phyloP scores from a whole-genome alignment of 805 yeast species.

The Myxozyma mucilagina region DNA sequence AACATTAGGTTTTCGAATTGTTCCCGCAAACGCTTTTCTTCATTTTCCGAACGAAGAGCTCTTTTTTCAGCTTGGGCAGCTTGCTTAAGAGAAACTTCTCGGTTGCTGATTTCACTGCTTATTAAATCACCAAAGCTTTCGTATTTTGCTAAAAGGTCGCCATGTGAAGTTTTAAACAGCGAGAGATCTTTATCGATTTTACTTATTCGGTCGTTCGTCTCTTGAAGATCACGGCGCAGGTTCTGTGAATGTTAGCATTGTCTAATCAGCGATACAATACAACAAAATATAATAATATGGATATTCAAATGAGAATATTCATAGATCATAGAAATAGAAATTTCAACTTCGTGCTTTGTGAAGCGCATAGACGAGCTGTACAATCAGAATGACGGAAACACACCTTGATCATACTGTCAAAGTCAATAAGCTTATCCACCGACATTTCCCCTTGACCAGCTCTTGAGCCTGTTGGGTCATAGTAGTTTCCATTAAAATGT shows the following conservation, averaged over 20 bases:
- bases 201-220: conserved; percentile 10
- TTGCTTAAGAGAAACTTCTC: conserved; percentile 29
- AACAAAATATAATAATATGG: not conserved
- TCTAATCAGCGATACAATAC: not conserved
- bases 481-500: not conserved
- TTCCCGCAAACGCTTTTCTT: conserved; percentile 32
- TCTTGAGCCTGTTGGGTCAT: conserved; percentile 1
- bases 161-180: conserved; percentile 8
- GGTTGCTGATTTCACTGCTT: conserved; percentile 5
- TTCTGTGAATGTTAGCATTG: not conserved
- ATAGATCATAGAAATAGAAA: not conserved
- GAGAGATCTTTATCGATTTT: conserved; percentile 5
- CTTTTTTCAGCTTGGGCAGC: conserved; percentile 34
- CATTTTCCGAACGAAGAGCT: conserved; percentile 34
- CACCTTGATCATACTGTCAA: conserved; percentile 17
- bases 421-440: conserved; percentile 10
- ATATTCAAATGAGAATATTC: not conserved
- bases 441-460: not conserved
- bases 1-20: conserved; percentile 36
- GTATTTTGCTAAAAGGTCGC: conserved; percentile 8
- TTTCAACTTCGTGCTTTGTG: not conserved
- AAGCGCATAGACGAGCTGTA: not conserved
- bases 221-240: conserved; percentile 14
- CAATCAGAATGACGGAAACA: not conserved
- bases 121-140: conserved; percentile 22